Percentiles rank a stretch among this genome's conserved stretches.
phyloP scores from a whole-genome alignment of 345 rosid species.

The Corchorus capsularis region DNA sequence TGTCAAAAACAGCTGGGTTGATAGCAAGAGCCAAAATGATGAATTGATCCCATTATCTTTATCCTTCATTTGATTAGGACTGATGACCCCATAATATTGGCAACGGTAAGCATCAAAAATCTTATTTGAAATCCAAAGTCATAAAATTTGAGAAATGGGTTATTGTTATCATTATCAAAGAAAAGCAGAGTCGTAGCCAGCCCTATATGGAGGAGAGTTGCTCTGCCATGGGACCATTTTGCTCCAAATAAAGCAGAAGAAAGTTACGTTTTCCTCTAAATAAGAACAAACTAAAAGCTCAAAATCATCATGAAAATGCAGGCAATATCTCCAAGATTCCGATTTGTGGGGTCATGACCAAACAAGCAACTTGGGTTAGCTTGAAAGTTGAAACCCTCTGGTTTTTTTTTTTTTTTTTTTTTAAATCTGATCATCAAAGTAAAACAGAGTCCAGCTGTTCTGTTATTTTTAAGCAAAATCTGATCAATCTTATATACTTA shows the following conservation, averaged over 20 bases:
- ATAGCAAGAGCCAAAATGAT: neutral
- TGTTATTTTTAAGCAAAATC: neutral
- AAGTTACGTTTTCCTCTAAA: constrained; percentile 11
- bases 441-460: constrained; percentile 12
- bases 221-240: constrained; percentile 28
- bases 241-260: constrained; percentile 1
- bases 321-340: constrained; percentile 43
- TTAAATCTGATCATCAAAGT: neutral
- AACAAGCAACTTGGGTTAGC: constrained; percentile 14
- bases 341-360: constrained; percentile 36
- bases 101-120: neutral
- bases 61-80: neutral
- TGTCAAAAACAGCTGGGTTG: neutral
- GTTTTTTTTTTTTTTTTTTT: neutral
- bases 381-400: neutral
- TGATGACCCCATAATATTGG: neutral
- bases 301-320: constrained; percentile 19
- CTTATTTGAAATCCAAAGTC: neutral
- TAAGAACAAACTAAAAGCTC: constrained; percentile 24
- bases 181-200: neutral
- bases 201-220: neutral
- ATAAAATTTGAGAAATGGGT: neutral
- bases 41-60: constrained; percentile 3
- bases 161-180: no score
- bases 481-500: neutral